A percentile compares a stretch with the other conserved stretches of the same genome.
These are phyloP conservation scores for Dujonia santamariae DNA, from an alignment of 1,139 yeast genomes.

Conservation along the genomic window DNA sequence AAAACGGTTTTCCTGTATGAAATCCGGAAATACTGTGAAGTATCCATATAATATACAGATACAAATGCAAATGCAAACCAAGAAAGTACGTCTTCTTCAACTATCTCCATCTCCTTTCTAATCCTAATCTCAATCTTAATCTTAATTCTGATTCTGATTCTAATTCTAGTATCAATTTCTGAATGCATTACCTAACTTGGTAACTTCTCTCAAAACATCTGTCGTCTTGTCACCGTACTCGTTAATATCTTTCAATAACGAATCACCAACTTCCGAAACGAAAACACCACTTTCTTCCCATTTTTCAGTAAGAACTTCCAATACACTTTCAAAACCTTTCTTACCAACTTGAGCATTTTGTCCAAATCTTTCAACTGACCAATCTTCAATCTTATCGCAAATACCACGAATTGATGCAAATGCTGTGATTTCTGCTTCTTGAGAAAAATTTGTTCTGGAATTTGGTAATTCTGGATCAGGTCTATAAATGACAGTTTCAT, in stretches of 20 bases:
- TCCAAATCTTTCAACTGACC: conserved; percentile 85
- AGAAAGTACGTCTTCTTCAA: too few relatives aligned
- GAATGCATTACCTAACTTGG: conserved; percentile 29
- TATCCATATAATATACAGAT: neutral
- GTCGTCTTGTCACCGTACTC: conserved; percentile 31
- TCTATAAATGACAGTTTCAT: conserved; percentile 75
- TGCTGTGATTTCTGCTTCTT: conserved; percentile 87
- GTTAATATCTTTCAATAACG: conserved; percentile 18
- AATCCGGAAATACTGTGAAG: neutral
- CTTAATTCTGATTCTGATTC: neutral
- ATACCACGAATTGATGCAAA: conserved; percentile 66
- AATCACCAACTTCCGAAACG: conserved; percentile 30
- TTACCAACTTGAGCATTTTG: conserved; percentile 85
- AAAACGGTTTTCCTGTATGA: too few relatives aligned
- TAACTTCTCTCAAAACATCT: conserved; percentile 38
- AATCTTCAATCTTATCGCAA: conserved; percentile 84
- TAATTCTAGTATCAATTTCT: conserved; percentile 11
- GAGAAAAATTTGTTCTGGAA: conserved; percentile 61
- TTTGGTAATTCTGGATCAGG: conserved; percentile 59
- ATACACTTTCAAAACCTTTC: conserved; percentile 78
- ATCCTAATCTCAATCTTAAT: too few relatives aligned
- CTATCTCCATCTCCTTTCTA: too few relatives aligned
- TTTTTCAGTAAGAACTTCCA: conserved; percentile 50
- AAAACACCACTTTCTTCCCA: conserved; percentile 48
- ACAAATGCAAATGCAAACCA: too few relatives aligned